Evolutionary conservation across 345 rosid genomes (phyloP).

Genomic region (Clausena lansium): DNA sequence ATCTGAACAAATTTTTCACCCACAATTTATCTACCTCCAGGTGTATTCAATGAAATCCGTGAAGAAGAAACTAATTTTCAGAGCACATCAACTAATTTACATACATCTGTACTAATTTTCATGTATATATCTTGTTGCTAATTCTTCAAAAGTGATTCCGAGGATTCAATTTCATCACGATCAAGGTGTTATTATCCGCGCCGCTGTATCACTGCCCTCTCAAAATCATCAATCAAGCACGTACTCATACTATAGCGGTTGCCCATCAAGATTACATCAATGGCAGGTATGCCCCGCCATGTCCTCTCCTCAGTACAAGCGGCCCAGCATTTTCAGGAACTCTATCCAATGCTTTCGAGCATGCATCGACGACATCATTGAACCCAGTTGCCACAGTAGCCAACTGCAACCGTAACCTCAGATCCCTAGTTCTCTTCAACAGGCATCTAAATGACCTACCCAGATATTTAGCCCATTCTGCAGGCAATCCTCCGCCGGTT

Average conservation of each 20-base stretch:
- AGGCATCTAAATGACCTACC: constrained; percentile 88
- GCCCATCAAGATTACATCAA: constrained; percentile 41
- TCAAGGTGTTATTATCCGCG: neutral
- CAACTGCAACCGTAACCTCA: constrained; percentile 72
- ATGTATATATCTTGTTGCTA: neutral
- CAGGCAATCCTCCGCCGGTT: constrained; percentile 86
- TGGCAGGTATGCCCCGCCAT: constrained; percentile 94
- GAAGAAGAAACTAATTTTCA: neutral
- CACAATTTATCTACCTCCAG: neutral
- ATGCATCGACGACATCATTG: constrained; percentile 54
- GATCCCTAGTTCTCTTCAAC: constrained; percentile 79
- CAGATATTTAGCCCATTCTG: constrained; percentile 93
- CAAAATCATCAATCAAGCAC: neutral
- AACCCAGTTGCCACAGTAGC: constrained; percentile 85
- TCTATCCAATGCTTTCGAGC: constrained; percentile 61
- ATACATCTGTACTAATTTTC: neutral
- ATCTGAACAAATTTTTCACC: neutral
- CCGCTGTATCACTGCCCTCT: neutral
- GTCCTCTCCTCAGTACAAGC: constrained; percentile 81
- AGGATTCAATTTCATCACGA: neutral
- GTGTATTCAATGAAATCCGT: neutral
- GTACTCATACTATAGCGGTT: neutral
- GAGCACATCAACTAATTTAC: neutral
- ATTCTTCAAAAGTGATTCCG: neutral
- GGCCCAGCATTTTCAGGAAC: constrained; percentile 79